Evolutionary conservation across 2,329 filamentous ascomycete species (phyloP), one percentile per base, ranked within the genome.

Genomic region (Fusarium verrucosum): DNA sequence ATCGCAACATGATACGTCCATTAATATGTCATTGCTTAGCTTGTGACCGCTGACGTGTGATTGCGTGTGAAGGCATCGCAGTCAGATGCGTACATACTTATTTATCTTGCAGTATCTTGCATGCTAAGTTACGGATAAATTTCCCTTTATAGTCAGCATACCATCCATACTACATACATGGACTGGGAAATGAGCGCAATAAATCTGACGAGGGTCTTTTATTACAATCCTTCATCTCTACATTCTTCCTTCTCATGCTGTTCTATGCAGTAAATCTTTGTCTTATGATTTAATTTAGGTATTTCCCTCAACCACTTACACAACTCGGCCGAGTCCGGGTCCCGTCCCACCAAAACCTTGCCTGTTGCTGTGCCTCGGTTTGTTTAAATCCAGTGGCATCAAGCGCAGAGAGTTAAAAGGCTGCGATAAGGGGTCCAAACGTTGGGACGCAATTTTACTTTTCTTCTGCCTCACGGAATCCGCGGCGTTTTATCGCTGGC

Each of bases 361-460:
- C n/a, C n/a, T n/a, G n/a, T n/a, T n/a, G n/a, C 45, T 22, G 65
- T 62, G 47, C 69, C 69, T 67, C 65, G 69, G 69, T 44, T 58
- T n/a, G n/a, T n/a, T n/a, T n/a, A n/a, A 56, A 37, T 43, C 22
- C 38, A 65, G 40, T 43, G 53, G 46, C 59, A 59, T 63, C 45
- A 17, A 62, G 51, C 35, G 10, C 30, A 19, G 36, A 33, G n/a
- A 33, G 35, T 35, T 10, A 13, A 5, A 5, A 30, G 28, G 13
- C 17, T 23, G 47, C 28, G 22, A 49, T n/a, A 44, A 6, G 52
- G 47, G 36, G 33, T 22, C 20, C 37, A 36, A 4, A 30, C 32
- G 23, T 23, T 37, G 28, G 30, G 44, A 42, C 50, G 45, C 42
- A 32, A 32, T 14, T 23, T 26, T 30, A 20, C 22, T 14, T 49